Evolutionary conservation across 805 yeast genomes (phyloP).

Genomic region (Priceomyces castillae): DNA sequence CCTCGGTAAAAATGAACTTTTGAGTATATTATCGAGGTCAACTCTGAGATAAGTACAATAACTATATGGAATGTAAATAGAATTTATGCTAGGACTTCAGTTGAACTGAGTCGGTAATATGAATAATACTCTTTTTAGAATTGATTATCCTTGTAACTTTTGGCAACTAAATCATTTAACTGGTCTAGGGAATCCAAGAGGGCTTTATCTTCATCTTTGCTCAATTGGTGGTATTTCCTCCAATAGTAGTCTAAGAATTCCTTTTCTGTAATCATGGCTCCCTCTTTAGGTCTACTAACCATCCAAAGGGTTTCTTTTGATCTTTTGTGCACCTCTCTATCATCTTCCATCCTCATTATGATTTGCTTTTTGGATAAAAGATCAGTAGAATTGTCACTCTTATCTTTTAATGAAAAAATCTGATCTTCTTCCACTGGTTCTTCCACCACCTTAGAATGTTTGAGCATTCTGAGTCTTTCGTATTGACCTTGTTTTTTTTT

Average conservation of each 20-base stretch:
- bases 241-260: constrained; percentile 47
- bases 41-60: constrained; percentile 1
- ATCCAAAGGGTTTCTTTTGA: constrained; percentile 81
- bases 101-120: neutral
- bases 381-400: constrained; percentile 15
- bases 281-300: constrained; percentile 46
- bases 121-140: constrained; percentile 16
- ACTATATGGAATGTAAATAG: constrained; percentile 3
- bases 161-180: constrained; percentile 50
- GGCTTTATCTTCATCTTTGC: constrained; percentile 43
- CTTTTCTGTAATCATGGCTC: constrained; percentile 34
- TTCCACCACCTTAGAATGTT: constrained; percentile 23
- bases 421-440: constrained; percentile 26
- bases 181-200: constrained; percentile 50
- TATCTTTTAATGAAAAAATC: constrained; percentile 25
- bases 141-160: constrained; percentile 50
- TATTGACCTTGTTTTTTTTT: constrained; percentile 52
- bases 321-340: constrained; percentile 85
- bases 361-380: constrained; percentile 49
- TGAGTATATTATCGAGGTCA: constrained; percentile 43
- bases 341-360: constrained; percentile 82
- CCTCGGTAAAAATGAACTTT: constrained; percentile 67
- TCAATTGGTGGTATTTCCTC: constrained; percentile 44
- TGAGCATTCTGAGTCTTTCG: constrained; percentile 43
- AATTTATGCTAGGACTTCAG: neutral